These are phyloP conservation scores for Hyphopichia fennica DNA, from an alignment of 1,139 yeast species.

Conservation along the genomic window DNA sequence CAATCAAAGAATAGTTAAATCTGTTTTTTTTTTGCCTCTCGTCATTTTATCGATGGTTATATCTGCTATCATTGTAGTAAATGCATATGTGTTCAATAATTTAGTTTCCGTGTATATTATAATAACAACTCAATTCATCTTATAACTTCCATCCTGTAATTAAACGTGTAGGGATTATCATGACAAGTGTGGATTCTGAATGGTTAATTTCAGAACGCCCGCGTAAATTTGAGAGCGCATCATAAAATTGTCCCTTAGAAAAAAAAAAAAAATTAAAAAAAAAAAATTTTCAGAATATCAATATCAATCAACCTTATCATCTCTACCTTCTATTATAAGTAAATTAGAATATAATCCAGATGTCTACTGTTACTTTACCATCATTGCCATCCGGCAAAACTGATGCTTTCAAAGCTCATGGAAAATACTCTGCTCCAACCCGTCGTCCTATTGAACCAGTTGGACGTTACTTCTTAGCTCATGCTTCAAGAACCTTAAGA, in stretches of 20 bases:
- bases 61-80: too few species aligned
- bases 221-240: slow-evolving; percentile 1
- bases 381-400: slow-evolving; percentile 43
- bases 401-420: slow-evolving; percentile 51
- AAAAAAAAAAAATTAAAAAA: not conserved
- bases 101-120: too few species aligned
- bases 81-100: too few species aligned
- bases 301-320: too few species aligned
- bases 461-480: slow-evolving; percentile 93
- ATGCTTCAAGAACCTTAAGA: slow-evolving; percentile 92
- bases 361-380: slow-evolving; percentile 40
- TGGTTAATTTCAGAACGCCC: not conserved
- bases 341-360: slow-evolving; percentile 7
- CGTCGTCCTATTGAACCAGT: slow-evolving; percentile 95
- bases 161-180: too few species aligned
- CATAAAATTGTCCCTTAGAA: not conserved
- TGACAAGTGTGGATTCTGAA: too few species aligned
- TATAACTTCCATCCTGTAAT: too few species aligned
- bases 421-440: slow-evolving; percentile 61
- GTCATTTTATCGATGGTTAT: too few species aligned
- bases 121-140: too few species aligned
- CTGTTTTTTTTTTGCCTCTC: not conserved
- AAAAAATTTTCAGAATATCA: not conserved
- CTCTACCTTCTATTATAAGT: not conserved
- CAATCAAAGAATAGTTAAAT: slow-evolving; percentile 53